Conservation (phyloP, 1,139 yeast species). For the Saccharomyces pastorianus region DNA sequence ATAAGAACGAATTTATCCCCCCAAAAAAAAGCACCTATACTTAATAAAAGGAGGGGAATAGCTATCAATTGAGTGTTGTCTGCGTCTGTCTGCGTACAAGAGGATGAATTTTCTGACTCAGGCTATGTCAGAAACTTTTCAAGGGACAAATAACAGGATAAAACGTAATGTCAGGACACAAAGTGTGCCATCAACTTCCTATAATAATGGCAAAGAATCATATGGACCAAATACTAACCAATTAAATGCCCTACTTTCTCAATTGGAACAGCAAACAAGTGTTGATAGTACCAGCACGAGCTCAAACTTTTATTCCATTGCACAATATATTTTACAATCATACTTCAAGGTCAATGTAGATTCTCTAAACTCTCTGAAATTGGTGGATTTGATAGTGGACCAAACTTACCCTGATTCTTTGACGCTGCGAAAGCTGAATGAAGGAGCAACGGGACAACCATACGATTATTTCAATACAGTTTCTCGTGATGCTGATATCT, state of each 20-base stretch:
- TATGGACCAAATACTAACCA: slow-evolving; percentile 6
- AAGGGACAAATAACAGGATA: background rate
- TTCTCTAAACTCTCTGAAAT: slow-evolving; percentile 13
- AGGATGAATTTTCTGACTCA: background rate
- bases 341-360: slow-evolving; percentile 22
- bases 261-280: slow-evolving; percentile 20
- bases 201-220: background rate
- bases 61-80: background rate
- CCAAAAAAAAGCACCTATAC: background rate
- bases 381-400: slow-evolving; percentile 29
- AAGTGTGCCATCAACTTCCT: background rate
- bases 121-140: background rate
- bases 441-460: slow-evolving; percentile 19
- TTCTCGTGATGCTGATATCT: slow-evolving; percentile 26
- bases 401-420: slow-evolving; percentile 31
- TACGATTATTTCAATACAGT: slow-evolving; percentile 31
- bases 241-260: slow-evolving; percentile 8
- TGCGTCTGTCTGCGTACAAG: background rate
- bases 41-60: background rate
- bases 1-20: background rate
- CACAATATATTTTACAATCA: slow-evolving; percentile 24
- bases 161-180: background rate
- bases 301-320: slow-evolving; percentile 22
- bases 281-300: slow-evolving; percentile 15
- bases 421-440: slow-evolving; percentile 29